phyloP scores from a whole-genome alignment of 108 stramenopile species.

The Nitzschia palea region DNA sequence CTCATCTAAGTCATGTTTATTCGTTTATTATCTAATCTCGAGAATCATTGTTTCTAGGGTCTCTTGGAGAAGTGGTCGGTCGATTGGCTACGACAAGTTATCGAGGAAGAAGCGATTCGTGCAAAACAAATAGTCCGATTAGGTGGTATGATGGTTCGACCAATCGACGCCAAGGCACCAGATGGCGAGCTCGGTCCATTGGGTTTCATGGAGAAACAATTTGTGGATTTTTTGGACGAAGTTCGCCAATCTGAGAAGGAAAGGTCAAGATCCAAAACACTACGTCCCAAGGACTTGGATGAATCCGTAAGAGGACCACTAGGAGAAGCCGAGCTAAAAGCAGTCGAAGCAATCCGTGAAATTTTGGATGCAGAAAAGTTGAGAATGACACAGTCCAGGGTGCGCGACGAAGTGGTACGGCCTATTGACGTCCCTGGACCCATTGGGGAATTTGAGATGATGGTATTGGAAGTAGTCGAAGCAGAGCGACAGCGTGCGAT shows the following conservation, averaged over 20 bases:
- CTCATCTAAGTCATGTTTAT: neutral
- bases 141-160: constrained; percentile 72
- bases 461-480: constrained; percentile 54
- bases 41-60: constrained; percentile 40
- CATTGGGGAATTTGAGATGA: constrained; percentile 72
- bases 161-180: constrained; percentile 24
- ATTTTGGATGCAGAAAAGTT: constrained; percentile 60
- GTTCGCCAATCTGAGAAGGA: constrained; percentile 64
- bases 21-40: neutral
- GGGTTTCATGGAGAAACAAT: constrained; percentile 60
- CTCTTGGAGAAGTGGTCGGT: constrained; percentile 69
- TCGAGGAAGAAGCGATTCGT: constrained; percentile 84
- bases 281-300: constrained; percentile 81
- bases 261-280: constrained; percentile 44
- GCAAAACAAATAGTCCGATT: constrained; percentile 66
- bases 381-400: constrained; percentile 58
- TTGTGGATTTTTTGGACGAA: constrained; percentile 56
- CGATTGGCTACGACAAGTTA: constrained; percentile 65
- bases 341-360: constrained; percentile 54
- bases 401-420: constrained; percentile 57
- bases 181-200: constrained; percentile 64
- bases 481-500: constrained; percentile 65
- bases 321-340: constrained; percentile 63
- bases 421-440: constrained; percentile 87
- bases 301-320: constrained; percentile 64